Conservation (phyloP, 305 asterid species). For the Solanum chacoense region DNA sequence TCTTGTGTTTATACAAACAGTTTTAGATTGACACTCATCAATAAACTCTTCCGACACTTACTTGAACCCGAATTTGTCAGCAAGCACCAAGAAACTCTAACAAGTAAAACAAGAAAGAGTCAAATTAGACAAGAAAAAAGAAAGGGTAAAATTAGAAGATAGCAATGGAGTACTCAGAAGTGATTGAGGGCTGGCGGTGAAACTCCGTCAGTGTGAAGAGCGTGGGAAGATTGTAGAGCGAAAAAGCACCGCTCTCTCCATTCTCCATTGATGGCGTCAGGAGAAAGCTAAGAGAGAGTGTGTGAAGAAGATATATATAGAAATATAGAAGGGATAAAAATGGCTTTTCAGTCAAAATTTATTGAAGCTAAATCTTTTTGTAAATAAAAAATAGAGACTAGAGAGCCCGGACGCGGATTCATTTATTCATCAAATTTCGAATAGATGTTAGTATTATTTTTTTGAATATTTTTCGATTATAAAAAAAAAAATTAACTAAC, state of each 20-base stretch:
- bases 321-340: background rate
- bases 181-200: conserved; percentile 13
- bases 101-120: background rate
- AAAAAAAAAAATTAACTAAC: background rate
- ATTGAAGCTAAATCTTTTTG: background rate
- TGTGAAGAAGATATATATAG: background rate
- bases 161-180: conserved; percentile 9
- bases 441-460: no score
- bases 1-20: conserved; percentile 34
- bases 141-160: background rate
- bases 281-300: background rate
- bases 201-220: conserved; percentile 32
- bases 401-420: no score
- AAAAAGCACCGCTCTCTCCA: conserved; percentile 28
- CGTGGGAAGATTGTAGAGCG: conserved; percentile 62
- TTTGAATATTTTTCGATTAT: no score
- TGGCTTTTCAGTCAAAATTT: background rate
- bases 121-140: background rate
- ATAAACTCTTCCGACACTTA: conserved; percentile 72
- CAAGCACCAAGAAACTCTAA: conserved; percentile 57
- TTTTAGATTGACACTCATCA: conserved; percentile 88
- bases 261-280: conserved; percentile 48
- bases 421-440: no score
- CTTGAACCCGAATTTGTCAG: conserved; percentile 81
- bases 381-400: no score